phyloP scores from a whole-genome alignment of 306 rosid species.

The Vigna trinervia region DNA sequence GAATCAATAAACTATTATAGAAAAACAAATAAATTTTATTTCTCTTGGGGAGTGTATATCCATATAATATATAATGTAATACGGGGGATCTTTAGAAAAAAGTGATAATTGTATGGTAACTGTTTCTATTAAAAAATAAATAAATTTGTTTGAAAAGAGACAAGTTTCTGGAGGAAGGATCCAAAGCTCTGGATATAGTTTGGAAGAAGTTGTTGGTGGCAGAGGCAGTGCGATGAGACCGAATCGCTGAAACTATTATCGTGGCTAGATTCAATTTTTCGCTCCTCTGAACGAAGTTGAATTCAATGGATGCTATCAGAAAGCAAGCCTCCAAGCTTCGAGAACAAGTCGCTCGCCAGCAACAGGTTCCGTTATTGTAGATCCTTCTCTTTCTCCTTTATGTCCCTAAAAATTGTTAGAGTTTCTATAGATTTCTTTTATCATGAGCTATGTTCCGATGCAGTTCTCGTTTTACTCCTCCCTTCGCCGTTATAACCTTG shows the following conservation, averaged over 20 bases:
- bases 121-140: neutral
- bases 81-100: neutral
- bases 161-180: slow-evolving; percentile 26
- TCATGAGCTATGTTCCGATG: slow-evolving; percentile 16
- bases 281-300: neutral
- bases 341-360: slow-evolving; percentile 97
- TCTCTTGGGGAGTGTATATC: neutral
- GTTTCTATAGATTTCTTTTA: neutral
- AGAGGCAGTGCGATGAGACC: slow-evolving; percentile 2
- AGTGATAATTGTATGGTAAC: neutral
- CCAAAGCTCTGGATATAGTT: slow-evolving; percentile 16
- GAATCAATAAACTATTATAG: too few species aligned
- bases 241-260: slow-evolving; percentile 14
- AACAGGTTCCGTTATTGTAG: slow-evolving; percentile 68
- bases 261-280: slow-evolving; percentile 23
- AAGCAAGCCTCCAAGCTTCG: slow-evolving; percentile 96
- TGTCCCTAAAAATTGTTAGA: neutral
- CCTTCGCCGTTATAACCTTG: neutral
- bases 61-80: neutral
- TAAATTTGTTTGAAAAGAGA: slow-evolving; percentile 8
- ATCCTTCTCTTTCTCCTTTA: slow-evolving; percentile 44
- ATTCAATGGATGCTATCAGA: slow-evolving; percentile 85
- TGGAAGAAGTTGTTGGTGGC: slow-evolving; percentile 2
- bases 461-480: neutral
- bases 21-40: too few species aligned